These are phyloP conservation scores for Saccharomyces hybrid DNA, from an alignment of 1,139 yeast genomes.

Conservation along the genomic window DNA sequence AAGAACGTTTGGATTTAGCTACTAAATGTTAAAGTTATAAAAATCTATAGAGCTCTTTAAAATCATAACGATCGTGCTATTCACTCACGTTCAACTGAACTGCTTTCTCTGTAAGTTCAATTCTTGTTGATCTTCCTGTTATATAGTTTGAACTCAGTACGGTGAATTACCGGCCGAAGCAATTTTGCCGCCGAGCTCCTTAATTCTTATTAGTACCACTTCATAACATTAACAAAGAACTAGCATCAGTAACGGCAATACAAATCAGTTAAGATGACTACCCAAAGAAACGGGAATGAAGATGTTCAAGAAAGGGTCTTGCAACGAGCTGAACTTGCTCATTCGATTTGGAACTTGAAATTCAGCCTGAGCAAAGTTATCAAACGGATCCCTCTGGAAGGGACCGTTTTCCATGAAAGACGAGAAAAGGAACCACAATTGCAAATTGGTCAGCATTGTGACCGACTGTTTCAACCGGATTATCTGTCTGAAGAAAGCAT, in stretches of 20 bases:
- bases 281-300: not conserved
- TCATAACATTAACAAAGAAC: not conserved
- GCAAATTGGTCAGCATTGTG: too few relatives aligned
- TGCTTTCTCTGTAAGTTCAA: too few relatives aligned
- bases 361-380: not conserved
- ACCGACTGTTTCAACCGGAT: too few relatives aligned
- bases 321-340: not conserved
- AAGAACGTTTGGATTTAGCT: too few relatives aligned
- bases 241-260: not conserved
- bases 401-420: too few relatives aligned
- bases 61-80: too few relatives aligned
- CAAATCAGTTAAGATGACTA: not conserved
- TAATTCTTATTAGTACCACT: not conserved
- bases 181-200: not conserved
- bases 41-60: too few relatives aligned
- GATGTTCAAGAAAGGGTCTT: not conserved
- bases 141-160: not conserved
- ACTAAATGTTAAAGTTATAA: too few relatives aligned
- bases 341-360: not conserved
- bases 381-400: not conserved
- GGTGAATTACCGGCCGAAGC: not conserved
- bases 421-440: too few relatives aligned
- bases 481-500: not conserved
- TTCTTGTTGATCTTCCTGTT: too few relatives aligned
- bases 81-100: not conserved